phyloP scores from a whole-genome alignment of 2,329 filamentous ascomycete species.

The Colletotrichum tropicicola region DNA sequence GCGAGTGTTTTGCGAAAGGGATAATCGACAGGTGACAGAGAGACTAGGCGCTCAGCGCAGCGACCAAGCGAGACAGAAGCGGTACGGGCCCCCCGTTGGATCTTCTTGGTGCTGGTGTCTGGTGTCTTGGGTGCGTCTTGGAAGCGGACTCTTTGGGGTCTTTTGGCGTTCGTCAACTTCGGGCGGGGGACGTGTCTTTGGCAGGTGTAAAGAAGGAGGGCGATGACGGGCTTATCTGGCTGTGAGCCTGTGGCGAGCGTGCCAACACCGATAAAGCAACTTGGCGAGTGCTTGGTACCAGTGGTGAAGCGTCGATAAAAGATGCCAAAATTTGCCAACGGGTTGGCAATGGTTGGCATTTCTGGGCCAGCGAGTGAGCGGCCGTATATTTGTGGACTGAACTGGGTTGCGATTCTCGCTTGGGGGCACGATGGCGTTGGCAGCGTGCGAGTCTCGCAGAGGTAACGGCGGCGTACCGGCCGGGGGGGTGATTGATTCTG shows the following conservation, averaged over 20 bases:
- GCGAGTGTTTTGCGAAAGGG: neutral
- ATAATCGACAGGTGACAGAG: neutral
- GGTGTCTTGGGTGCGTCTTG: neutral
- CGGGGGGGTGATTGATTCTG: neutral
- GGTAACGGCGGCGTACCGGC: slow-evolving; percentile 15
- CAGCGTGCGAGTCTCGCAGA: neutral
- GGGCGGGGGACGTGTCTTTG: neutral
- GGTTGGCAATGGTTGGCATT: slow-evolving; percentile 28
- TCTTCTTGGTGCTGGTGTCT: neutral
- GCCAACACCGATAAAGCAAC: slow-evolving; percentile 29
- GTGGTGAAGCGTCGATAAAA: slow-evolving; percentile 19
- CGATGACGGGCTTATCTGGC: slow-evolving; percentile 10
- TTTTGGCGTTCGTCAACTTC: neutral
- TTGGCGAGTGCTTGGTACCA: slow-evolving; percentile 30
- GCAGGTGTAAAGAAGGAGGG: neutral
- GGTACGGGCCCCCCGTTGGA: neutral
- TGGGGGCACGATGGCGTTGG: neutral
- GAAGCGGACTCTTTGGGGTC: neutral
- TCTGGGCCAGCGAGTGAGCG: slow-evolving; percentile 23
- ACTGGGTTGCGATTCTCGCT: slow-evolving; percentile 6
- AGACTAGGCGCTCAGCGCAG: neutral
- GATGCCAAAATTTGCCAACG: slow-evolving; percentile 17
- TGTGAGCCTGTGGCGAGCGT: slow-evolving; percentile 14
- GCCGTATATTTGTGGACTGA: slow-evolving; percentile 10
- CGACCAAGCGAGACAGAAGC: neutral